Conservation (phyloP, 225 moss, liverwort and hornwort genomes). For the Bryoerythrophyllum caledonicum region DNA sequence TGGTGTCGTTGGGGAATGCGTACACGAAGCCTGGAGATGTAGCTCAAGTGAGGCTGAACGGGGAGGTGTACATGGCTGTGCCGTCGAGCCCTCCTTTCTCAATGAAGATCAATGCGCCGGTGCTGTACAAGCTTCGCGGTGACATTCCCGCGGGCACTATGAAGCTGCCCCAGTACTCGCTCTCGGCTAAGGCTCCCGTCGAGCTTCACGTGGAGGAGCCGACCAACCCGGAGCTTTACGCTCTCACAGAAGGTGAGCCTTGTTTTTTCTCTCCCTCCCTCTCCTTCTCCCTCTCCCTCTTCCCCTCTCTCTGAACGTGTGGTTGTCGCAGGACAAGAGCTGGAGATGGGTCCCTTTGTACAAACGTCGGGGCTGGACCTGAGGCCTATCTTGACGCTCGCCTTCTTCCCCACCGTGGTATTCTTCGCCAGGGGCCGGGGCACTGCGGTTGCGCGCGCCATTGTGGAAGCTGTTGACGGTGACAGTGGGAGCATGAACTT, state of each 20-base stretch:
- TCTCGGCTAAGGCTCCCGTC: constrained; percentile 73
- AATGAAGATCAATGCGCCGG: constrained; percentile 56
- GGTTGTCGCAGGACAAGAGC: constrained; percentile 61
- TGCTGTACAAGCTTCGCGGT: constrained; percentile 82
- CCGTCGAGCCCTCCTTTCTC: constrained; percentile 80
- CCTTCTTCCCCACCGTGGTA: constrained; percentile 75
- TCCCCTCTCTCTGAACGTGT: background rate
- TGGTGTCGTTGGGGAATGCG: constrained; percentile 62
- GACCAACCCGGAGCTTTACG: constrained; percentile 56
- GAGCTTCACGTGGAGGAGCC: constrained; percentile 78
- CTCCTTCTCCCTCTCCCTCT: too few species aligned
- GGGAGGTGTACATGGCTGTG: constrained; percentile 47
- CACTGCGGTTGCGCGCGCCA: constrained; percentile 70
- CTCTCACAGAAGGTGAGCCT: constrained; percentile 55
- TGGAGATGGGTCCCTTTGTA: constrained; percentile 72
- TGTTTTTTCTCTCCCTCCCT: background rate
- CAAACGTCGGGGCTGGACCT: constrained; percentile 62
- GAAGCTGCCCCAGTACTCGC: constrained; percentile 69
- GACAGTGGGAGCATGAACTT: constrained; percentile 75
- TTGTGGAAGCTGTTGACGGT: constrained; percentile 71
- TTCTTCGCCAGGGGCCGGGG: constrained; percentile 75
- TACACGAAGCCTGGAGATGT: constrained; percentile 74
- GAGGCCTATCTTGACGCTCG: constrained; percentile 75
- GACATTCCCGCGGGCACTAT: constrained; percentile 92
- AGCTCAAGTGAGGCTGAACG: constrained; percentile 62